phyloP scores from a whole-genome alignment of 257 asterid genomes.

The Primulina eburnea region DNA sequence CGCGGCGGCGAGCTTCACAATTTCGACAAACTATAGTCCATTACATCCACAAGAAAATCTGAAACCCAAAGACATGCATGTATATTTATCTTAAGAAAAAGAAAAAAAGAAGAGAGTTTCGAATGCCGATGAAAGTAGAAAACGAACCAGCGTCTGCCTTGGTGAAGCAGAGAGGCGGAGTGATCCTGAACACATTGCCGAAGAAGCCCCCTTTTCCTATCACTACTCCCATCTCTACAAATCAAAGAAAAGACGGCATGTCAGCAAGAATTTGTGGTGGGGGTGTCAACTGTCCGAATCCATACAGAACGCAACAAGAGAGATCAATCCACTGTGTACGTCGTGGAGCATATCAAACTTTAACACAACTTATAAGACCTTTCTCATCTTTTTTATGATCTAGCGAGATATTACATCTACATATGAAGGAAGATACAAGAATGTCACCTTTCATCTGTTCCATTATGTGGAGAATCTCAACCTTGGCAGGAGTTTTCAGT shows the following conservation, averaged over 20 bases:
- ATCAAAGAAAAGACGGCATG: background rate
- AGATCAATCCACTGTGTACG: too few species aligned
- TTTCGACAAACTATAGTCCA: conserved; percentile 68
- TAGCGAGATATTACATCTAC: too few species aligned
- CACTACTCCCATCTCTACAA: conserved; percentile 76
- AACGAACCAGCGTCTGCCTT: conserved; percentile 81
- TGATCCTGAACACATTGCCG: conserved; percentile 85
- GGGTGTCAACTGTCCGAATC: background rate
- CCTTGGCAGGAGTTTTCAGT: conserved; percentile 75
- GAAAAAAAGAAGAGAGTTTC: background rate
- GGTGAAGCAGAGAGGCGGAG: conserved; percentile 97
- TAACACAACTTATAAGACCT: too few species aligned
- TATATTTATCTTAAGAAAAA: background rate
- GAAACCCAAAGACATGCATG: conserved; percentile 3
- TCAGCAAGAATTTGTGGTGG: background rate
- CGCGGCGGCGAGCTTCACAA: conserved; percentile 22
- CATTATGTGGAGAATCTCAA: conserved; percentile 67
- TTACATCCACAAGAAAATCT: conserved; percentile 72
- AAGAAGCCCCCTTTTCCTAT: conserved; percentile 90
- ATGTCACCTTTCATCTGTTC: conserved; percentile 75
- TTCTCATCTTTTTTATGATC: too few species aligned
- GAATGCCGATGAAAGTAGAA: background rate
- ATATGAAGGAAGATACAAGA: background rate
- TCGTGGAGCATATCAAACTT: too few species aligned
- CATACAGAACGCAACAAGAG: background rate